A percentile compares a stretch with the other conserved stretches of the same genome.
These are phyloP conservation scores for Pichia sp. DNA, from an alignment of 1,139 yeast species.

Conservation along the genomic window DNA sequence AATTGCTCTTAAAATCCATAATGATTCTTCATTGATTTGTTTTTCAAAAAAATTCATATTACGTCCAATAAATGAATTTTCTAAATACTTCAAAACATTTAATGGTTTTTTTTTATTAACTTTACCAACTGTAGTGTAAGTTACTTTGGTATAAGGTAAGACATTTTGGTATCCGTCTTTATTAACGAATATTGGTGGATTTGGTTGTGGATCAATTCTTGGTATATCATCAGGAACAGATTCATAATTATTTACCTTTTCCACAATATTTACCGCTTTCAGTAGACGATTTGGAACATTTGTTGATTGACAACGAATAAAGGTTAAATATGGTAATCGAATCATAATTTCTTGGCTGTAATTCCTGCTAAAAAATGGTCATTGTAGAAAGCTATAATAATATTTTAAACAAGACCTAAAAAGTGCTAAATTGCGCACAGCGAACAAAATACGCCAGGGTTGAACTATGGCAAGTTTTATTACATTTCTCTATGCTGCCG, in stretches of 20 bases:
- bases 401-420: no score
- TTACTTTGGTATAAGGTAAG: slow-evolving; percentile 4
- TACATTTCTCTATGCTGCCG: no score
- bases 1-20: slow-evolving; percentile 8
- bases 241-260: not conserved
- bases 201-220: slow-evolving; percentile 3
- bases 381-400: no score
- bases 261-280: not conserved
- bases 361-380: not conserved
- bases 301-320: not conserved
- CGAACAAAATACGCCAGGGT: no score
- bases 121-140: slow-evolving; percentile 1
- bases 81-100: slow-evolving; percentile 7
- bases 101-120: not conserved
- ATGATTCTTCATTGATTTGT: slow-evolving; percentile 4
- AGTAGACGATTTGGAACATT: not conserved
- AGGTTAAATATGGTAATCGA: no score
- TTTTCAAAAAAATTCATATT: slow-evolving; percentile 3
- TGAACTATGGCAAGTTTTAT: no score
- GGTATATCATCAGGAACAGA: slow-evolving; percentile 3
- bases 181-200: slow-evolving; percentile 4
- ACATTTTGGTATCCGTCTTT: slow-evolving; percentile 5
- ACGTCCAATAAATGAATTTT: slow-evolving; percentile 9
- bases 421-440: no score
- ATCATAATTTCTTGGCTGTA: not conserved